phyloP scores from a whole-genome alignment of 176 grass and related monocot genomes.

The Avena eriantha region DNA sequence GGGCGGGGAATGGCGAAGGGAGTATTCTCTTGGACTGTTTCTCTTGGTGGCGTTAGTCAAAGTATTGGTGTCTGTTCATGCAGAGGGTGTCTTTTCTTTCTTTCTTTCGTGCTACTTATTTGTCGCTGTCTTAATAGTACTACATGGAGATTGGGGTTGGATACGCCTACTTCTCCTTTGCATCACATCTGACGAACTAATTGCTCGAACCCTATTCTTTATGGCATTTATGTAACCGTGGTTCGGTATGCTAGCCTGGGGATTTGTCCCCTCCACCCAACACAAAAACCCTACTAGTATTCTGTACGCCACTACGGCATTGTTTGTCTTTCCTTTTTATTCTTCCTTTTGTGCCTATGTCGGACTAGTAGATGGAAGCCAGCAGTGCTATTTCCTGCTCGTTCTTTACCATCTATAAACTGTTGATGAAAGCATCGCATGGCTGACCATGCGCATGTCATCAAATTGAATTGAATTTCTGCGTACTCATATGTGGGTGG shows the following conservation, averaged over 20 bases:
- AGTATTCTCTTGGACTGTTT: background rate
- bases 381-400: background rate
- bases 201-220: constrained; percentile 4
- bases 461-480: constrained; percentile 6
- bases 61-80: constrained; percentile 11
- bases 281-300: background rate
- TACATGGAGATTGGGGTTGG: background rate
- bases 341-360: background rate
- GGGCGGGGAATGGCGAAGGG: background rate
- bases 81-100: background rate
- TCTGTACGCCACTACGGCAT: background rate
- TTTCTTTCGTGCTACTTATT: background rate
- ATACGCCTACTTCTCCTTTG: background rate
- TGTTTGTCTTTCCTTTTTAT: background rate
- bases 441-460: constrained; percentile 11
- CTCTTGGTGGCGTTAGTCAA: background rate
- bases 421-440: constrained; percentile 22
- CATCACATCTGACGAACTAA: background rate
- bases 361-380: background rate
- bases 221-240: constrained; percentile 14
- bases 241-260: constrained; percentile 11
- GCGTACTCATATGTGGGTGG: background rate
- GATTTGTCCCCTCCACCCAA: background rate
- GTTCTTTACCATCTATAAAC: background rate
- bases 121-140: constrained; percentile 7